A percentile compares a stretch with the other conserved stretches of the same genome.
Evolutionary conservation across 169 alveolate species (phyloP).

Genomic region (Plasmodium knowlesi): DNA sequence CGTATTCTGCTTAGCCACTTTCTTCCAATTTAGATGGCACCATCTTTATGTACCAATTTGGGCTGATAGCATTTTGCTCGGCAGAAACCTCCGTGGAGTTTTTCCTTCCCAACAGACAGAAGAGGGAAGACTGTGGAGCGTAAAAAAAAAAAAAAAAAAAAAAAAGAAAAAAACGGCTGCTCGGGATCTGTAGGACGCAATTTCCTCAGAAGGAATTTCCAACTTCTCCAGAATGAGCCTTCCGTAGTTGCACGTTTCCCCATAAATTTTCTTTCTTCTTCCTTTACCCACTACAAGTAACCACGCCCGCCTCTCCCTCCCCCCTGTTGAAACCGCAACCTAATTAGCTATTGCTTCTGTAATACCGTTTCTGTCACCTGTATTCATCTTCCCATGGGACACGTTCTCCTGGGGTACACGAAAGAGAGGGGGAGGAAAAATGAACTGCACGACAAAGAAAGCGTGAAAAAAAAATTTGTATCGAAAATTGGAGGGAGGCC

Average conservation of each 20-base stretch:
- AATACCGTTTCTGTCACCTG: neutral
- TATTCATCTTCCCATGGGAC: neutral
- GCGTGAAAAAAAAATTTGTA: conserved; percentile 80
- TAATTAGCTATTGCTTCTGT: too few species aligned
- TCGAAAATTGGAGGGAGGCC: conserved; percentile 86
- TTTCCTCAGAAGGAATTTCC: neutral
- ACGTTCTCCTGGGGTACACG: conserved; percentile 30
- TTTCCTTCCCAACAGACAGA: neutral
- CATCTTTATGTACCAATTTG: neutral
- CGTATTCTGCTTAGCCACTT: neutral
- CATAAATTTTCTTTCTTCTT: neutral
- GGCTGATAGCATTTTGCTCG: neutral
- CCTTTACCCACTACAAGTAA: neutral
- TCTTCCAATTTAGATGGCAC: neutral
- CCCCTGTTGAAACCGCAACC: too few species aligned
- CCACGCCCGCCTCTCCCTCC: neutral
- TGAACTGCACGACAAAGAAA: conserved; percentile 76
- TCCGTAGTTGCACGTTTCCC: neutral
- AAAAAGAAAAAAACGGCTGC: too few species aligned
- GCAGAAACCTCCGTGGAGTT: neutral
- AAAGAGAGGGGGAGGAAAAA: neutral
- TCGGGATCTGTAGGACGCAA: neutral
- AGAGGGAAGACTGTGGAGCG: neutral
- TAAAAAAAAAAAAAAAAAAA: too few species aligned
- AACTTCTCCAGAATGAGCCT: neutral